These are phyloP conservation scores for Colletotrichum eremochloae DNA, from an alignment of 2,329 filamentous ascomycete species.

Conservation along the genomic window DNA sequence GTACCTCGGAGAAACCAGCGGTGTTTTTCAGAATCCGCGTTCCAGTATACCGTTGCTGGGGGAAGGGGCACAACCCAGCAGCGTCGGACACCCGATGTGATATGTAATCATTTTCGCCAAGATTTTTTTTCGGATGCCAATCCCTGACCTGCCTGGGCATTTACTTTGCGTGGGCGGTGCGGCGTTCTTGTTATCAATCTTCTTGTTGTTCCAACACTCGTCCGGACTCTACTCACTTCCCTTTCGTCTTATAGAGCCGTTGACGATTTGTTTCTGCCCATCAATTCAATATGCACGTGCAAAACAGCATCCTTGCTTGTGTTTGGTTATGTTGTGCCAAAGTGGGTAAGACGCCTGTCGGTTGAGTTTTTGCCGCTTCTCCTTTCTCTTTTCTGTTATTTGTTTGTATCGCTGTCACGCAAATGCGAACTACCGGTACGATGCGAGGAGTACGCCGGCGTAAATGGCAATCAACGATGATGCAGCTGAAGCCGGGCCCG, in stretches of 20 bases:
- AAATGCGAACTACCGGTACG: background rate
- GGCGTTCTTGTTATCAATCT: background rate
- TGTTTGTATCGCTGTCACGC: background rate
- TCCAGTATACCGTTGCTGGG: background rate
- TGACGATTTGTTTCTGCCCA: background rate
- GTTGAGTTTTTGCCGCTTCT: background rate
- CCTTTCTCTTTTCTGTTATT: background rate
- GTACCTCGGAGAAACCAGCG: too few relatives aligned
- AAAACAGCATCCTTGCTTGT: background rate
- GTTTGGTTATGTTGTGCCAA: background rate
- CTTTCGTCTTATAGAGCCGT: background rate
- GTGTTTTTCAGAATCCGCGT: too few relatives aligned
- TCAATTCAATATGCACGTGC: constrained; percentile 21
- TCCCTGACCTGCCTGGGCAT: background rate
- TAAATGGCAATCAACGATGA: constrained; percentile 6
- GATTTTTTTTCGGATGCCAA: constrained; percentile 6
- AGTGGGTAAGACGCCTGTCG: background rate
- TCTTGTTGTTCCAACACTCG: background rate
- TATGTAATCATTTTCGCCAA: constrained; percentile 34
- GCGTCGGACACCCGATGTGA: constrained; percentile 25
- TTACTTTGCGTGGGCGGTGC: background rate
- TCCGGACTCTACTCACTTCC: background rate
- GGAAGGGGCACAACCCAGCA: constrained; percentile 6
- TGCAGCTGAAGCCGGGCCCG: background rate
- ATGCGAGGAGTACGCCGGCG: background rate